Base-by-base conservation (phyloP, 2,329 filamentous ascomycete species). In the Raffaelea ambrosiae region DNA sequence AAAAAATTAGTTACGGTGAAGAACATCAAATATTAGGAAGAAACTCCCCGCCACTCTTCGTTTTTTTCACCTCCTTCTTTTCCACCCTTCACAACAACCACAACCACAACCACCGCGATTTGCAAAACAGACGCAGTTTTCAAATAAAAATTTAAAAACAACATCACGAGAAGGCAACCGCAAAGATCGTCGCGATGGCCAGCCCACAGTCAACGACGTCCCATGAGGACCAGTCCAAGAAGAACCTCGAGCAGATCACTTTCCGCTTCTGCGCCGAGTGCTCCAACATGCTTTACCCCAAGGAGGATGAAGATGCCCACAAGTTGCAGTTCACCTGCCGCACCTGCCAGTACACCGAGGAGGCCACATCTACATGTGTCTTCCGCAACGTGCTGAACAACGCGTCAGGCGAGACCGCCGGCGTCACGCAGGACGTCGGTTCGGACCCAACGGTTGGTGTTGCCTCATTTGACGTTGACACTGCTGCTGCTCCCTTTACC, bases 231-330 rank as follows among this genome's bases (percentile, higher is more conserved):
- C 26, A 29, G 26, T 64, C 63, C 52, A 70, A 75, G 58, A 75
- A 74, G 59, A 72, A 72, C 57, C 71, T 73, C 55, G 83, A 91
- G 69, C 88, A 95, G 66, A 90, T 97, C 67, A 89, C 88, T 43
- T 98, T 97, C 69, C 85, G 88, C 61, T 98, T 98, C 77, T 98
- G 93, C 74, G 89, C 88, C 59, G 93, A 98, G 76, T 98, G 93
- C 72, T 95, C 90, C 59, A 98, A 98, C 75, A 86, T 98, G 79
- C 76, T 98, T 48, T 97, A 97, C 63, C 93, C 93, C 44, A 93
- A 94, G 69, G 94, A 98, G 73, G 89, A 98, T 68, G 82, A 84
- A 53, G 75, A 83, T 52, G 82, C 81, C 53, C 87, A 87, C 71
- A 84, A 83, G 60, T 83, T 98, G 57, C 85, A 95, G 73, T 98